These are phyloP conservation scores for Salix exigua DNA, from an alignment of 345 rosid genomes.

Conservation along the genomic window DNA sequence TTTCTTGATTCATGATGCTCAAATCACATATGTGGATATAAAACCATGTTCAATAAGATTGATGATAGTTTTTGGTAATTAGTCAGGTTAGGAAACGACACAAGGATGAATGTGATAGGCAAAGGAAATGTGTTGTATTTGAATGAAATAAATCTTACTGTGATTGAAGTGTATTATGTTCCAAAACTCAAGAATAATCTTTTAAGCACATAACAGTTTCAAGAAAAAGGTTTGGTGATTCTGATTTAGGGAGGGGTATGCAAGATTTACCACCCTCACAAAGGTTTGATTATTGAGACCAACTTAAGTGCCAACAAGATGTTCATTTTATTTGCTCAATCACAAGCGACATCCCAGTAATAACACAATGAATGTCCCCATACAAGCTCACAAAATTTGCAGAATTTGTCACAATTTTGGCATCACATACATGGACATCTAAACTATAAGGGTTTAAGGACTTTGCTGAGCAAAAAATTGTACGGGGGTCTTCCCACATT, in stretches of 20 bases:
- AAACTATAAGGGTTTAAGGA: neutral
- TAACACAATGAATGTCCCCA: too few species aligned
- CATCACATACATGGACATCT: constrained; percentile 3
- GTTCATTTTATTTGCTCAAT: too few species aligned
- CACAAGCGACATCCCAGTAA: too few species aligned
- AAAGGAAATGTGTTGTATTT: neutral
- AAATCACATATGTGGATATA: neutral
- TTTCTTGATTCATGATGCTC: neutral
- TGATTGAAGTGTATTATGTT: neutral
- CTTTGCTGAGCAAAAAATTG: neutral
- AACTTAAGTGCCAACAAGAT: too few species aligned
- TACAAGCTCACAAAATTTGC: neutral
- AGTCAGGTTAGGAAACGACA: neutral
- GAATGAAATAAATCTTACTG: neutral
- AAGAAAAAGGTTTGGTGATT: neutral
- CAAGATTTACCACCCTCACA: too few species aligned
- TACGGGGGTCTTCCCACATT: neutral
- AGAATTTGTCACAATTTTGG: neutral
- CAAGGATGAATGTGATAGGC: neutral
- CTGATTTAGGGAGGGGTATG: too few species aligned
- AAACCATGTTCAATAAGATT: neutral
- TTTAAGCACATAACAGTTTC: neutral
- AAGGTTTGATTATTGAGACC: too few species aligned
- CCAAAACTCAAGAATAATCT: neutral
- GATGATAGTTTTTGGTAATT: neutral